phyloP scores from a whole-genome alignment of 371 early-diverging fungal species.

The Pancytospora epiphaga region DNA sequence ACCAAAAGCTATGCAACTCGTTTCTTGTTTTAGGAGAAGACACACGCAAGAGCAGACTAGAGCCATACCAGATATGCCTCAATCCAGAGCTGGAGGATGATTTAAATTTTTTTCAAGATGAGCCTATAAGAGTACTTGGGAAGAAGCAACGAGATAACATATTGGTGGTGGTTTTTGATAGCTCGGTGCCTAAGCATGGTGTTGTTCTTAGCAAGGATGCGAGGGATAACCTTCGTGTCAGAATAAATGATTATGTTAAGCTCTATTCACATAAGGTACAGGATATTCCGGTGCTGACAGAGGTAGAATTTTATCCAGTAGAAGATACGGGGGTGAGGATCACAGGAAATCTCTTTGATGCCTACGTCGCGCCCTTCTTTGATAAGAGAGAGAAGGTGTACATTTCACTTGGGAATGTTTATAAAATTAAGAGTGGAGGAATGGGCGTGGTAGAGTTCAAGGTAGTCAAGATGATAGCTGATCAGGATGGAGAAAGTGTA shows the following conservation, averaged over 20 bases:
- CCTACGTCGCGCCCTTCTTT: constrained; percentile 85
- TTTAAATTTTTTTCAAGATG: constrained; percentile 50
- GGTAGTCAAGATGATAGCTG: constrained; percentile 72
- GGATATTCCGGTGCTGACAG: constrained; percentile 76
- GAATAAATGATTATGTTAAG: constrained; percentile 89
- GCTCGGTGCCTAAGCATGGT: constrained; percentile 76
- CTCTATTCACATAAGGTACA: constrained; percentile 78
- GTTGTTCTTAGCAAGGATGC: constrained; percentile 78
- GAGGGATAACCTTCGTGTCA: constrained; percentile 77
- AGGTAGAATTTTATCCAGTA: constrained; percentile 87
- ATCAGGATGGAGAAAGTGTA: constrained; percentile 29
- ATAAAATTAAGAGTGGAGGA: constrained; percentile 87
- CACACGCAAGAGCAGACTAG: not conserved
- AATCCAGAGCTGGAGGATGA: constrained; percentile 34
- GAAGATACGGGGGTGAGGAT: constrained; percentile 93
- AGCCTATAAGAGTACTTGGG: constrained; percentile 76
- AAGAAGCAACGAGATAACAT: constrained; percentile 92
- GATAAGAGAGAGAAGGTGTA: constrained; percentile 72
- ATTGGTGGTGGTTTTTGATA: constrained; percentile 77
- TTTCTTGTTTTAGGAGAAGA: constrained; percentile 38
- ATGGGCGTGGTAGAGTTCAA: constrained; percentile 89
- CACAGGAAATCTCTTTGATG: constrained; percentile 86
- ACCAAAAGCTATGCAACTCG: constrained; percentile 48
- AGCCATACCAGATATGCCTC: constrained; percentile 50
- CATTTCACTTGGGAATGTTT: constrained; percentile 79